phyloP scores from a whole-genome alignment of 768 basidiomycete genomes.

The button mushroom (Agaricus bisporus) region DNA sequence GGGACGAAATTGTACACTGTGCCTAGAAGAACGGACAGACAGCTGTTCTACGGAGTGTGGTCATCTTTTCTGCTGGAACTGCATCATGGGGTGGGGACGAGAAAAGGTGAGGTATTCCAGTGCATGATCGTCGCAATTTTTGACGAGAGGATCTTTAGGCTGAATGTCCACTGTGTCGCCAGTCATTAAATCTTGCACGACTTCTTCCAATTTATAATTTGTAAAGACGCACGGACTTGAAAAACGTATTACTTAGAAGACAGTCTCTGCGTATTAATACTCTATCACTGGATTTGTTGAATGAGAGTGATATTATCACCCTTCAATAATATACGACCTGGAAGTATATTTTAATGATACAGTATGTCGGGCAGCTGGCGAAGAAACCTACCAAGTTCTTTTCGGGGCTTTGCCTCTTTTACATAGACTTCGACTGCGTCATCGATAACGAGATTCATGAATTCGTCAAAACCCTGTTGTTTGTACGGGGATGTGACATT shows the following conservation, averaged over 20 bases:
- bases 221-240: slow-evolving; percentile 27
- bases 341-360: slow-evolving; percentile 3
- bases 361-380: slow-evolving; percentile 6
- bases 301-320: slow-evolving; percentile 99
- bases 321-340: slow-evolving; percentile 93
- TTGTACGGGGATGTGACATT: slow-evolving; percentile 9
- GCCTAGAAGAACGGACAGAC: slow-evolving; percentile 78
- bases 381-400: slow-evolving; percentile 64
- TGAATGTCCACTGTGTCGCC: slow-evolving; percentile 85
- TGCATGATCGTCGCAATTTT: neutral
- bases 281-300: slow-evolving; percentile 45
- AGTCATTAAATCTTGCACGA: slow-evolving; percentile 60
- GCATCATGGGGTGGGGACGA: slow-evolving; percentile 83
- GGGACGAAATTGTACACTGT: slow-evolving; percentile 72
- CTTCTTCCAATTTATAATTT: slow-evolving; percentile 83
- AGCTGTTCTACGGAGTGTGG: slow-evolving; percentile 86
- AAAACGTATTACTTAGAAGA: neutral
- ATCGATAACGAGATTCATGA: slow-evolving; percentile 97
- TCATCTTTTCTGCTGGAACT: slow-evolving; percentile 87
- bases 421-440: slow-evolving; percentile 90
- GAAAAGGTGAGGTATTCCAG: slow-evolving; percentile 55
- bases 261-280: neutral
- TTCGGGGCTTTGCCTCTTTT: slow-evolving; percentile 80
- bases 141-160: slow-evolving; percentile 34
- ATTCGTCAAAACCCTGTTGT: slow-evolving; percentile 95